Percentiles rank a stretch among this genome's conserved stretches.
Conservation (phyloP, 2,329 filamentous ascomycete species). For the Fusarium neocosmosporiellum region DNA sequence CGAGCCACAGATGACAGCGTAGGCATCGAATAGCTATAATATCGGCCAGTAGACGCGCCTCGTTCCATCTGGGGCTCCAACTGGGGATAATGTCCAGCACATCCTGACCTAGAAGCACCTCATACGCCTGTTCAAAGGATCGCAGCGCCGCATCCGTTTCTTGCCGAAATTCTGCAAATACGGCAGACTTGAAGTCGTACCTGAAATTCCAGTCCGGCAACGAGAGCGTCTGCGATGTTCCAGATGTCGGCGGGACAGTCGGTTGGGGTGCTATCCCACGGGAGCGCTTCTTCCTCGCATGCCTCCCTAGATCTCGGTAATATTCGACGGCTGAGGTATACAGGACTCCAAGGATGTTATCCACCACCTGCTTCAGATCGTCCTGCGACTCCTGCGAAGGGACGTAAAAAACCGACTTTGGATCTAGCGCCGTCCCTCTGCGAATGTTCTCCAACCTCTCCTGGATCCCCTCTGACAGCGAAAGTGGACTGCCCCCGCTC, state of each 20-base stretch:
- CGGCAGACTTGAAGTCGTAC: constrained; percentile 92
- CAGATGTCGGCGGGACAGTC: constrained; percentile 82
- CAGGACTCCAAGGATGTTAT: constrained; percentile 77
- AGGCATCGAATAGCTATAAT: constrained; percentile 82
- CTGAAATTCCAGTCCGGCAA: constrained; percentile 90
- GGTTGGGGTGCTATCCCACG: constrained; percentile 82
- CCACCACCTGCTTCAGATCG: constrained; percentile 79
- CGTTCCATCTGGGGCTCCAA: constrained; percentile 92
- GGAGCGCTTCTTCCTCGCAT: constrained; percentile 87
- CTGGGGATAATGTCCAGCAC: constrained; percentile 89
- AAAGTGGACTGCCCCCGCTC: constrained; percentile 39
- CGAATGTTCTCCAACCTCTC: constrained; percentile 84
- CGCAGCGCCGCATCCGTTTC: constrained; percentile 90
- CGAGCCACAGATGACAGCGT: constrained; percentile 84
- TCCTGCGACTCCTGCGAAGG: constrained; percentile 76
- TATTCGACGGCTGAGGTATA: constrained; percentile 86
- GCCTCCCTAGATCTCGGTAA: constrained; percentile 93
- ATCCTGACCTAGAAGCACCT: constrained; percentile 82
- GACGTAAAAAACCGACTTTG: constrained; percentile 87
- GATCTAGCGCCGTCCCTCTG: constrained; percentile 81
- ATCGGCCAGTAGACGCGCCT: constrained; percentile 90
- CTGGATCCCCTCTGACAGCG: constrained; percentile 72
- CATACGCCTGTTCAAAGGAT: constrained; percentile 89
- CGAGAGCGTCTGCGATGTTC: constrained; percentile 87
- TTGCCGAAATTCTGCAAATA: constrained; percentile 92